These are phyloP conservation scores for Pseudogymnoascus sp. DNA, from an alignment of 2,329 filamentous ascomycete species.

Conservation along the genomic window DNA sequence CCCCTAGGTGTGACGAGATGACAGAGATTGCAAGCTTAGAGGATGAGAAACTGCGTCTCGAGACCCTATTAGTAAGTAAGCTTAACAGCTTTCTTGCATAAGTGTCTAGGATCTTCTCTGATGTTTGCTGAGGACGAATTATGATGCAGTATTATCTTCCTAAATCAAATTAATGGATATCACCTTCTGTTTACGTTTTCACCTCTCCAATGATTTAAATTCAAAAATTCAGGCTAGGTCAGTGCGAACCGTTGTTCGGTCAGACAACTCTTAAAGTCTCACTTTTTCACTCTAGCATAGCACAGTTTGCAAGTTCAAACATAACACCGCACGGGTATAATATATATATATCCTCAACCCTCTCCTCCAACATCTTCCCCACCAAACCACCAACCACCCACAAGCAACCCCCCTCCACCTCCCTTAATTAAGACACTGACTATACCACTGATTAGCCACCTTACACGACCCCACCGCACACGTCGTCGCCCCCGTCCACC, in stretches of 20 bases:
- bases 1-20: too few relatives aligned
- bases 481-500: conserved; percentile 4
- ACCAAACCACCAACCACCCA: too few relatives aligned
- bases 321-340: background rate
- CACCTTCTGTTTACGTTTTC: background rate
- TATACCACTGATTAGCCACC: conserved; percentile 16
- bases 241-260: background rate
- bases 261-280: background rate
- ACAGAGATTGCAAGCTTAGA: too few relatives aligned
- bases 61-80: too few relatives aligned
- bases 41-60: too few relatives aligned
- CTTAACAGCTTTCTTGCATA: too few relatives aligned
- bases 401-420: background rate
- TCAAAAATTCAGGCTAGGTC: background rate
- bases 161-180: background rate
- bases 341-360: background rate
- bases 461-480: conserved; percentile 14
- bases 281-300: background rate
- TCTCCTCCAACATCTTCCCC: too few relatives aligned
- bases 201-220: background rate
- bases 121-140: too few relatives aligned
- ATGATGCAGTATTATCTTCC: too few relatives aligned
- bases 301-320: background rate
- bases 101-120: too few relatives aligned
- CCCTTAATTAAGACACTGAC: conserved; percentile 7